Base-by-base conservation (phyloP, 1,139 yeast genomes). In the Arxiozyma telluris region DNA sequence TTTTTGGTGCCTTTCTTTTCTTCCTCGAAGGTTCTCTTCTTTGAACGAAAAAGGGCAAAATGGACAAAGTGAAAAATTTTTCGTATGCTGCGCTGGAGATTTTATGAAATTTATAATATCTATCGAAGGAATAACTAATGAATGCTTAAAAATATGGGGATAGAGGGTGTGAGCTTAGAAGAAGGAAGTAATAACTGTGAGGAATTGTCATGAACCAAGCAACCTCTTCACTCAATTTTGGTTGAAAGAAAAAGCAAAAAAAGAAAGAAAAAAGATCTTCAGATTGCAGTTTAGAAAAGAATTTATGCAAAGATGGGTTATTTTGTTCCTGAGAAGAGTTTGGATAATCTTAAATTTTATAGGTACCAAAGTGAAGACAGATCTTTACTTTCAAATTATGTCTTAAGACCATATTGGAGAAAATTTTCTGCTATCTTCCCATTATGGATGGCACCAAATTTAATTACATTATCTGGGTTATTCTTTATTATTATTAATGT, bases 381-480 rank as follows among this genome's bases (percentile, higher is more conserved):
- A 59, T 89, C 96, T 0, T 70, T 87, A 52, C 74, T 85, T 27
- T 87, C 97, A 23, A 83, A 82, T 66, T 82, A 82, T 64, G 70
- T 90, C 15, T 74, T 91, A 61, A 88, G 86, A 66, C 87, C 84
- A 56, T 91, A 91, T 76, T 80, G 83, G 77, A 72, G 76, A 54
- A 71, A 75, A 59, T 86, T 89, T 68, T 93, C 86, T 30, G 69
- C 74, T 53, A 73, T 89, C 46, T 88, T 90, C 71, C 98, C 98
- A 3, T 59, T 76, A 59, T 84, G 84, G 78, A 81, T 89, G 86
- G 96, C 96, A 2, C 96, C 96, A 12, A 89, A 87, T 67, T 80
- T 87, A 67, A 86, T 91, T 55, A 91, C 98, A 0, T 73, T 91
- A 44, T 72, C 80, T 20, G 98, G 98, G 0, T 77, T 91, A 58